phyloP scores from a whole-genome alignment of 495 filamentous ascomycete species.

The Zalerion maritima region DNA sequence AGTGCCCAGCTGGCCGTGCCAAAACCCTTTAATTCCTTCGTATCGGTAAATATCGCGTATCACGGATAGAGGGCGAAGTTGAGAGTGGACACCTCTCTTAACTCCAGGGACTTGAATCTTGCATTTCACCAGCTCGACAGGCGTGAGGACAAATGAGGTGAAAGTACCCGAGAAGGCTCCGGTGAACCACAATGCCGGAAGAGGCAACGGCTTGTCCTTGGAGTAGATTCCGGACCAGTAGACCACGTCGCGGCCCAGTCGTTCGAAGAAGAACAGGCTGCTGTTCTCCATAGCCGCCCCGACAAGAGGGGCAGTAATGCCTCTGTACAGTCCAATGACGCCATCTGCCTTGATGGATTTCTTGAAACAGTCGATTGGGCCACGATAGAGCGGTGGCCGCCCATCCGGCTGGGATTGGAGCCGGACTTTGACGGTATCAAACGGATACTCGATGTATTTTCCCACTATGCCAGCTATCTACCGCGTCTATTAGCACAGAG shows the following conservation, averaged over 20 bases:
- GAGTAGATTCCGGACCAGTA: slow-evolving; percentile 39
- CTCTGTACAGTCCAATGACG: slow-evolving; percentile 74
- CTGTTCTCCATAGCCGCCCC: slow-evolving; percentile 92
- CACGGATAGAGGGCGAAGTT: slow-evolving; percentile 32
- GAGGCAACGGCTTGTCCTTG: slow-evolving; percentile 42
- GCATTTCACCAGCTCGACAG: slow-evolving; percentile 96
- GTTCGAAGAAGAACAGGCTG: slow-evolving; percentile 84
- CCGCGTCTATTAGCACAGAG: slow-evolving; percentile 4
- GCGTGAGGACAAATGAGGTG: slow-evolving; percentile 80
- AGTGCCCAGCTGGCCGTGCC: slow-evolving; percentile 88
- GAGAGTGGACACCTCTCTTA: slow-evolving; percentile 11
- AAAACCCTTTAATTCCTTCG: slow-evolving; percentile 75
- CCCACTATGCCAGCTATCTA: slow-evolving; percentile 77
- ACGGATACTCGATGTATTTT: slow-evolving; percentile 95
- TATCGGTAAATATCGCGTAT: slow-evolving; percentile 65
- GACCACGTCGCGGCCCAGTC: slow-evolving; percentile 42
- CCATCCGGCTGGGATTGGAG: slow-evolving; percentile 73
- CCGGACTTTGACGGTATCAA: slow-evolving; percentile 90
- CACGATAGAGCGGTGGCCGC: slow-evolving; percentile 66
- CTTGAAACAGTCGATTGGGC: slow-evolving; percentile 84
- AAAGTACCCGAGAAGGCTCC: slow-evolving; percentile 81
- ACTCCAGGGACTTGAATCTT: slow-evolving; percentile 71
- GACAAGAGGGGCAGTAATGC: slow-evolving; percentile 78
- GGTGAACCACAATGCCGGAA: slow-evolving; percentile 56
- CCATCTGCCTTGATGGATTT: slow-evolving; percentile 66